phyloP scores from a whole-genome alignment of 176 grass and related monocot genomes.

The Cenchrus fungigraminus region DNA sequence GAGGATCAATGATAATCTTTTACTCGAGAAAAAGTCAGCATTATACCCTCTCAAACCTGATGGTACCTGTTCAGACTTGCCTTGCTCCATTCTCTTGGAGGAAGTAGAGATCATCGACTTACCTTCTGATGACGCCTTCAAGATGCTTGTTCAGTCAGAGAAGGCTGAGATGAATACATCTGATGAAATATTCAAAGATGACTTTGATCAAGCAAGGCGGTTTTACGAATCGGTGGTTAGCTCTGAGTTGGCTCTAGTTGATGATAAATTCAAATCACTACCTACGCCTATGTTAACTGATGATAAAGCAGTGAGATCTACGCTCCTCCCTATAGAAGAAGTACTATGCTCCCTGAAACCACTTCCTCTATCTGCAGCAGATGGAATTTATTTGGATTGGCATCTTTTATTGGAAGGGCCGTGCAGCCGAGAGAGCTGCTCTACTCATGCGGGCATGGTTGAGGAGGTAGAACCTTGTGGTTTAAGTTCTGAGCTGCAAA shows the following conservation, averaged over 20 bases:
- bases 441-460: slow-evolving; percentile 57
- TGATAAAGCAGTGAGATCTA: slow-evolving; percentile 59
- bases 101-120: slow-evolving; percentile 75
- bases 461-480: slow-evolving; percentile 58
- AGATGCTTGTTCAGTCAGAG: slow-evolving; percentile 64
- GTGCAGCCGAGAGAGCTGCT: slow-evolving; percentile 76
- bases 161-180: slow-evolving; percentile 47
- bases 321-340: slow-evolving; percentile 42
- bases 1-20: slow-evolving; percentile 59
- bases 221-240: slow-evolving; percentile 86
- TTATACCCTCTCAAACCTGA: slow-evolving; percentile 70
- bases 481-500: slow-evolving; percentile 60
- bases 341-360: slow-evolving; percentile 62
- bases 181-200: slow-evolving; percentile 64
- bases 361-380: slow-evolving; percentile 66
- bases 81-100: slow-evolving; percentile 68
- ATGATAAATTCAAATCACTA: slow-evolving; percentile 85
- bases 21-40: slow-evolving; percentile 66
- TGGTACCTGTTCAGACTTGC: slow-evolving; percentile 61
- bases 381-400: slow-evolving; percentile 96
- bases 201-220: slow-evolving; percentile 45
- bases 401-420: slow-evolving; percentile 72
- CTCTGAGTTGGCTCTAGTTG: slow-evolving; percentile 73
- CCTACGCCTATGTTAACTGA: slow-evolving; percentile 77
- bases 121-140: slow-evolving; percentile 55